phyloP scores from a whole-genome alignment of 2,329 filamentous ascomycete species.

The Acarospora socialis region DNA sequence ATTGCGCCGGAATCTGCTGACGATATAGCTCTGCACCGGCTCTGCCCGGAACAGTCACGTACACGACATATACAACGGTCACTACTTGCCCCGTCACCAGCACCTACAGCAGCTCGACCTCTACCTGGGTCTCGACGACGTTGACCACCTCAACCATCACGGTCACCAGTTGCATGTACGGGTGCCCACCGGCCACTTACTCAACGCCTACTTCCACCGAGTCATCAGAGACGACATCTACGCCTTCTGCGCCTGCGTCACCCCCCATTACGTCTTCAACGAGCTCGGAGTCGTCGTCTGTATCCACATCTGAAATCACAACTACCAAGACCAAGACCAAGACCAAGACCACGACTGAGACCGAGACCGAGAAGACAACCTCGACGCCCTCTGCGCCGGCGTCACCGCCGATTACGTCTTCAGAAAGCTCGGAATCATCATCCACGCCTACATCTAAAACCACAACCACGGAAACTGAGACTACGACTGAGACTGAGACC shows the following conservation, averaged over 20 bases:
- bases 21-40: neutral
- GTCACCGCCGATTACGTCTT: neutral
- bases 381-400: neutral
- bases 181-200: constrained; percentile 18
- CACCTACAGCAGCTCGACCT: constrained; percentile 14
- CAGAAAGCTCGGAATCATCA: constrained; percentile 1
- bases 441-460: neutral
- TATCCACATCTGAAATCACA: constrained; percentile 1
- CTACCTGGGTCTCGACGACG: constrained; percentile 19
- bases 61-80: constrained; percentile 20
- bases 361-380: neutral
- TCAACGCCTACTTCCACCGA: neutral
- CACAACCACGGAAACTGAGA: constrained; percentile 2
- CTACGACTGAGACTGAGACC: constrained; percentile 2
- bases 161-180: constrained; percentile 24
- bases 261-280: neutral
- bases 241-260: neutral
- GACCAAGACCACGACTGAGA: neutral
- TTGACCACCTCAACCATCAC: constrained; percentile 25
- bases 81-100: constrained; percentile 21
- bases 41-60: constrained; percentile 12
- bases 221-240: neutral
- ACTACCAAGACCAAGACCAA: neutral
- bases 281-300: neutral
- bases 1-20: neutral